Evolutionary conservation across 345 rosid genomes (phyloP), one percentile per base, ranked within the genome.

Genomic region (Pelargonium nanum): DNA sequence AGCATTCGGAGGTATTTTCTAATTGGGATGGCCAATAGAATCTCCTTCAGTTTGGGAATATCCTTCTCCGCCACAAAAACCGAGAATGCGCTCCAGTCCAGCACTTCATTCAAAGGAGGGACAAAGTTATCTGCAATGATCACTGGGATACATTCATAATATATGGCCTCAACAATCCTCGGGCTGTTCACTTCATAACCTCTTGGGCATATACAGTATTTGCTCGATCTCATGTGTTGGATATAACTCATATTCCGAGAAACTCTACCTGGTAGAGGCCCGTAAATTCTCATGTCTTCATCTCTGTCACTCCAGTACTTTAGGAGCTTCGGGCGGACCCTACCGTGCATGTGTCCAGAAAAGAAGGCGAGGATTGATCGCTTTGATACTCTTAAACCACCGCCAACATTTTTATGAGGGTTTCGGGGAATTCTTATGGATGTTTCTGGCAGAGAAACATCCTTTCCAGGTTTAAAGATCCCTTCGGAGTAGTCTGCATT

Each of bases 171-270:
- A 0, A 88, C 89, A 34, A 91, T 85, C 64, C 95, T 61, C 5
- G 98, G 98, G 72, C 98, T 86, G 80, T 88, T 91, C 61, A 88
- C 98, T 75, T 91, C 96, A 68, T 75, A 79, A 0, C 96, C 98
- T 96, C 79, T 86, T 16, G 96, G 96, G 70, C 98, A 92, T 56
- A 86, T 44, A 62, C 98, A 92, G 59, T 68, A 92, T 64, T 71
- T 86, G 63, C 96, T 92, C 16, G 90, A 80, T 63, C 87, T 89
- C 98, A 92, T 92, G 71, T 89, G 98, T 28, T 82, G 87, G 55
- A 92, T 80, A 52, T 86, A 89, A 19, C 72, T 76, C 96, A 83
- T 85, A 24, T 81, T 85, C 53, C 79, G 67, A 51, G 95, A 72
- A 57, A 85, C 71, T 52, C 67, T 72, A 59, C 13, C 59, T 5